Conservation (phyloP, 2,329 filamentous ascomycete genomes). For the Coniochaeta prunicola region DNA sequence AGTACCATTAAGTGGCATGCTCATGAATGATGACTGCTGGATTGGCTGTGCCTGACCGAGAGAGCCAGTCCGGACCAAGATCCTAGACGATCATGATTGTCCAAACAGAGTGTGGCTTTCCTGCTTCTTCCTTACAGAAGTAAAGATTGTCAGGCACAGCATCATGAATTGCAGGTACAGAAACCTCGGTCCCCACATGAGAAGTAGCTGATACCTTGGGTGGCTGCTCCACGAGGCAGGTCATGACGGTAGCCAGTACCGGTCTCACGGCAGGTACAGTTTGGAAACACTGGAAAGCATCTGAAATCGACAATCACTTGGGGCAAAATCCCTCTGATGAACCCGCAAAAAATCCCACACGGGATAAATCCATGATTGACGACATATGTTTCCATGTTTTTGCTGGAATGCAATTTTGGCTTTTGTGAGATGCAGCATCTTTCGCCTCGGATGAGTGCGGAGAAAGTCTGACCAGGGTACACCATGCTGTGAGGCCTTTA, state of each 20-base stretch:
- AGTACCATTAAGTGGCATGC: too few relatives aligned
- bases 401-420: background rate
- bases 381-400: background rate
- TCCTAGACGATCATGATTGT: too few relatives aligned
- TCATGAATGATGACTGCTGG: too few relatives aligned
- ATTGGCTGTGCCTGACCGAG: too few relatives aligned
- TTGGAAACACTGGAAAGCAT: background rate
- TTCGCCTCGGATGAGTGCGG: background rate
- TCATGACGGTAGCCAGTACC: background rate
- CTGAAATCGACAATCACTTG: background rate
- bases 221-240: background rate
- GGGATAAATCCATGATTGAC: too few relatives aligned
- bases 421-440: background rate
- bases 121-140: background rate
- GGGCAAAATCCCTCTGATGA: background rate
- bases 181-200: background rate
- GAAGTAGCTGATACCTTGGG: background rate
- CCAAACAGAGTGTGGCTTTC: background rate
- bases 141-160: conserved; percentile 1
- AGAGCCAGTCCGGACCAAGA: too few relatives aligned
- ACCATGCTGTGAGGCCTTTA: background rate
- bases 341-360: background rate
- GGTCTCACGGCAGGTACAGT: background rate
- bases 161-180: too few relatives aligned
- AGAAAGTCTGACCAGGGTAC: background rate